Evolutionary conservation across 768 basidiomycete genomes (phyloP).

Genomic region (Gloeopeniophorella convolvens): DNA sequence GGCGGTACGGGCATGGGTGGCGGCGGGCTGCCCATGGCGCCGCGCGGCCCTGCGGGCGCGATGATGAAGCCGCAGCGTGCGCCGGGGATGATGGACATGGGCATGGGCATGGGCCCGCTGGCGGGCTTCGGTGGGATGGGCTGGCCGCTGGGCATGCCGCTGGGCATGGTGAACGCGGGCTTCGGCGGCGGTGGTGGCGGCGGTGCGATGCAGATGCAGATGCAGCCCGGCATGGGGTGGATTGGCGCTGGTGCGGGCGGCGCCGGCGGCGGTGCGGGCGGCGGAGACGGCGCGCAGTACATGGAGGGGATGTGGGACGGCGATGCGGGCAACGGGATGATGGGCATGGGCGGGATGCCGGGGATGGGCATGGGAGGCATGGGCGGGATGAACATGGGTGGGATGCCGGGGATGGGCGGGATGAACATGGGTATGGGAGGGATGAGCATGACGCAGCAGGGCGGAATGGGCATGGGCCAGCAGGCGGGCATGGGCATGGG

Average conservation of each 20-base stretch:
- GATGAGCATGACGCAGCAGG: slow-evolving; percentile 20
- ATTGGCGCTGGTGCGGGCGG: slow-evolving; percentile 19
- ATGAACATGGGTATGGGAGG: slow-evolving; percentile 22
- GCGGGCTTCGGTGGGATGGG: slow-evolving; percentile 24
- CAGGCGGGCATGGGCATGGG: slow-evolving; percentile 22
- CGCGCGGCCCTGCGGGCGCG: slow-evolving; percentile 7
- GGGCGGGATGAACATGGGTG: slow-evolving; percentile 18
- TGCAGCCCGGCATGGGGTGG: slow-evolving; percentile 28
- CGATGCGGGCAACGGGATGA: slow-evolving; percentile 38
- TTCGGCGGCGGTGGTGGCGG: not conserved
- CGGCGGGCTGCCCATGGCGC: slow-evolving; percentile 6
- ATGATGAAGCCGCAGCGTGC: slow-evolving; percentile 25
- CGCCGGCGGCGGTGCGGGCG: slow-evolving; percentile 26
- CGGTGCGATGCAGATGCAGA: not conserved
- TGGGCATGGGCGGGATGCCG: slow-evolving; percentile 30
- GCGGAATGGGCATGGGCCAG: slow-evolving; percentile 17
- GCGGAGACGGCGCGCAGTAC: slow-evolving; percentile 22
- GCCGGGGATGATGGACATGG: slow-evolving; percentile 22
- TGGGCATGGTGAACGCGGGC: slow-evolving; percentile 11
- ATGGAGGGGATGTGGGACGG: slow-evolving; percentile 33
- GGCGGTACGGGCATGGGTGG: slow-evolving; percentile 13
- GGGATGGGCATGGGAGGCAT: slow-evolving; percentile 27
- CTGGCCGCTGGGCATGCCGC: slow-evolving; percentile 23
- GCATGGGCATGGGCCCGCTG: slow-evolving; percentile 14
- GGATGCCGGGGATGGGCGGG: slow-evolving; percentile 21